Conservation (phyloP, 176 grass and related monocot species). For the Cymbopogon citratus region DNA sequence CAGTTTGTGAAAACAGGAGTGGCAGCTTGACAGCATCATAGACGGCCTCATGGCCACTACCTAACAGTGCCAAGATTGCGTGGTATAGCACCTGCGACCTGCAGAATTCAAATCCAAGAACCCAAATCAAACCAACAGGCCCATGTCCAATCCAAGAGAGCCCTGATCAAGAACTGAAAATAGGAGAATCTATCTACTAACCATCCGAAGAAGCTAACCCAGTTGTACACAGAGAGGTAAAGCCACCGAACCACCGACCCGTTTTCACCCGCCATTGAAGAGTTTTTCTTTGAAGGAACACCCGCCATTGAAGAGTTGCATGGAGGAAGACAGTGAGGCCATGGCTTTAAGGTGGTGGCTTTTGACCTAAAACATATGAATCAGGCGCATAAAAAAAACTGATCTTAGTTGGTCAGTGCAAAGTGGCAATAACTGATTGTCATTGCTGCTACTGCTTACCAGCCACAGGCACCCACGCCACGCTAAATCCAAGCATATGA, state of each 20-base stretch:
- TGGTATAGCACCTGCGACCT: slow-evolving; percentile 21
- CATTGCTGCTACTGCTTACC: no score
- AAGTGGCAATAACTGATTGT: neutral
- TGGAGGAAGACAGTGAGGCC: neutral
- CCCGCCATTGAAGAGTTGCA: slow-evolving; percentile 7
- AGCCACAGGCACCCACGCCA: neutral
- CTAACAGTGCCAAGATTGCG: neutral
- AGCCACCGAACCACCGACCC: neutral
- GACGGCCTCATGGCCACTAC: neutral
- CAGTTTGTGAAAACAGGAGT: neutral
- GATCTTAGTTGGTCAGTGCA: neutral
- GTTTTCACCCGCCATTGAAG: neutral
- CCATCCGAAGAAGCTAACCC: slow-evolving; percentile 10
- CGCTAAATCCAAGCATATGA: no score
- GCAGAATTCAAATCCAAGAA: neutral
- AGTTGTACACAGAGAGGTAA: slow-evolving; percentile 30
- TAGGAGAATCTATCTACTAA: neutral
- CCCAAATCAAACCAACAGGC: neutral
- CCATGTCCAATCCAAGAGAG: neutral
- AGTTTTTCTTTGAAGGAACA: neutral
- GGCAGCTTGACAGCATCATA: slow-evolving; percentile 1
- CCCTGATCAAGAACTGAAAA: neutral
- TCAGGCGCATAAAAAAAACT: neutral
- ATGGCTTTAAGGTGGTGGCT: slow-evolving; percentile 1
- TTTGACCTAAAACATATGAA: neutral